A percentile compares a stretch with the other conserved stretches of the same genome.
Conservation (phyloP, 2,329 filamentous ascomycete genomes). For the Calonectria pteridis region DNA sequence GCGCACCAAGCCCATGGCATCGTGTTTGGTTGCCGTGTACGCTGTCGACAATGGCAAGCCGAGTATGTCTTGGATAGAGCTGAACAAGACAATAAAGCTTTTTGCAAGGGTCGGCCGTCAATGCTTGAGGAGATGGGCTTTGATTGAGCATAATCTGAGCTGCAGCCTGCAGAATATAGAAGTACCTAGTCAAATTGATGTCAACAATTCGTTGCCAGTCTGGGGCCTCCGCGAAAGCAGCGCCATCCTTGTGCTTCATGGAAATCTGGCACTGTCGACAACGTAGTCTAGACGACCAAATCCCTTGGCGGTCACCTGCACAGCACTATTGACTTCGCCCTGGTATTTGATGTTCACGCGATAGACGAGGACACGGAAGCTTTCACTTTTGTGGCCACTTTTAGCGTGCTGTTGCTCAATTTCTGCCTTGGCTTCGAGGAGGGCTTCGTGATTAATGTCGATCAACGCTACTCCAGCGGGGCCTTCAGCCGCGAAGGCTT, state of each 20-base stretch:
- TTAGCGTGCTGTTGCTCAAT: slow-evolving; percentile 30
- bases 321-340: slow-evolving; percentile 31
- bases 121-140: slow-evolving; percentile 52
- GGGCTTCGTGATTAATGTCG: slow-evolving; percentile 39
- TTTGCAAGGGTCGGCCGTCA: slow-evolving; percentile 39
- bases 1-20: slow-evolving; percentile 35
- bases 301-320: slow-evolving; percentile 41
- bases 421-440: slow-evolving; percentile 33
- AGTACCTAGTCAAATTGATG: slow-evolving; percentile 58
- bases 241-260: slow-evolving; percentile 52
- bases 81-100: slow-evolving; percentile 37
- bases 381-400: background rate
- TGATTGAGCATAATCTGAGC: slow-evolving; percentile 59
- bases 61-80: slow-evolving; percentile 34
- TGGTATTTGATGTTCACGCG: slow-evolving; percentile 49
- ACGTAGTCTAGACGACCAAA: slow-evolving; percentile 57
- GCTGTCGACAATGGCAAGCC: slow-evolving; percentile 33
- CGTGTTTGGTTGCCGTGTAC: slow-evolving; percentile 36
- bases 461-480: slow-evolving; percentile 45
- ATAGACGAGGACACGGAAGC: slow-evolving; percentile 21
- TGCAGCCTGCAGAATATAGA: slow-evolving; percentile 55
- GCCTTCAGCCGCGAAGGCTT: slow-evolving; percentile 45
- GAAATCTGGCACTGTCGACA: slow-evolving; percentile 57
- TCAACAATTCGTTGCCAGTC: slow-evolving; percentile 57
- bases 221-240: slow-evolving; percentile 48